Base-by-base conservation (phyloP, 2,329 filamentous ascomycete genomes). In the Orbilia blumenaviensis region DNA sequence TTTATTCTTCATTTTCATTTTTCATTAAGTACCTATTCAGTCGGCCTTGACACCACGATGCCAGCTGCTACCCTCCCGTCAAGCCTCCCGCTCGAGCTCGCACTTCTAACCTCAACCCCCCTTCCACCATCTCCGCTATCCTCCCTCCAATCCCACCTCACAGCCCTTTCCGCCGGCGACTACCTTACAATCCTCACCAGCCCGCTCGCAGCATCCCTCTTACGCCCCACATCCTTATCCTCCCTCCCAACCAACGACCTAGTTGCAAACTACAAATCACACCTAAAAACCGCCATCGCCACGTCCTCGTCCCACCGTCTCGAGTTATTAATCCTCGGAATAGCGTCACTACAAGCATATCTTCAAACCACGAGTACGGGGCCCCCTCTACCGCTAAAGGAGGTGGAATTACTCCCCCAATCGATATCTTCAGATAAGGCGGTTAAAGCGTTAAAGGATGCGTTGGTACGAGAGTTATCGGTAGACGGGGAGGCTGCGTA, bases 401-500 rank as follows among this genome's bases (percentile, higher is more conserved):
- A 86, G 2, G 83, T 86, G 10, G 78, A 84, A 1, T 78, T 90
- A 4, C 80, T 90, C 2, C 86, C 87, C 3, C 61, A 80, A n/a
- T 38, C 79, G 34, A 27, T 78, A 0, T 74, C 78, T 0, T 79
- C 84, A n/a, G 83, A 84, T 27, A 81, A 86, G 2, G 85, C 84
- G 77, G 79, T 87, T 0, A 83, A 83, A 46, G 81, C 82, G 0
- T 80, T 90, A 14, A 85, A 87, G 66, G 85, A 86, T 77, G 38
- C 42, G n/a, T 89, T 93, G 61, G 84, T 96, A n/a, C 83, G 84
- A 1, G 88, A 88, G 14, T 86, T 98, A 7, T 88, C 90, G 23
- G 86, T 93, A 0, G 95, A 99, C 82, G 95, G 95, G 9, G 90
- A 96, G 50, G 90, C 92, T 0, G 91, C 92, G 0, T 99, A 98